Base-by-base conservation (phyloP, 2,329 filamentous ascomycete species). In the Nemania abortiva region DNA sequence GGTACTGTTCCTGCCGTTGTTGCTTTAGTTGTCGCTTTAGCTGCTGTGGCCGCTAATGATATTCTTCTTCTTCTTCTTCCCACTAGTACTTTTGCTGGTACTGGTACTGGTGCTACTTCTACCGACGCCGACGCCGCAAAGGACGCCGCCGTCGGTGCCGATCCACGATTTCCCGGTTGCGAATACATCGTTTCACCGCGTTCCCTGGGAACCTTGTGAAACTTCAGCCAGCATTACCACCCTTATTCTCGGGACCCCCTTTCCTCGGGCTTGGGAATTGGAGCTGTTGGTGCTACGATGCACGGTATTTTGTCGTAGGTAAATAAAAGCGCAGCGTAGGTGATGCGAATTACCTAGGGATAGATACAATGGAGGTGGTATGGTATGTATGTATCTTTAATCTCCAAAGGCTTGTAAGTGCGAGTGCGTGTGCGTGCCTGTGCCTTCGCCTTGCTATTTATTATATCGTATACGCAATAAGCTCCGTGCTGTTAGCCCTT, bases 101-200 rank as follows among this genome's bases (percentile, higher is more conserved):
- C 39, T 5, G 39, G 9, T 18, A 22, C 47, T 24, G 18, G 24
- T 24, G 22, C 11, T 42, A 18, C 39, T 5, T 9, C 39, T 42
- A 31, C 47, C 27, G 18, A 24, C 31, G 22, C 49, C 18, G 42
- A 15, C 42, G 42, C 18, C 15, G 13, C 39, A 13, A 13, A 13
- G 27, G 52, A 6, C 10, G n/a, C 54, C 22, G 49, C 47, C 39
- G 61, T 54, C n/a, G 47, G 27, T 29, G 39, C n/a, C 24, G 22
- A 24, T 31, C 54, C 29, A 49, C 69, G 50, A 63, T 59, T 65
- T 20, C 58, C 42, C 39, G 54, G 39, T 27, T 47, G 58, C 27
- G 63, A 64, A 54, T 42, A 61, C 69, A 71, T 69, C 29, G 55
- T 65, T 56, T 55, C 66, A 65, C 54, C 62, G 29, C 34, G 54